phyloP scores from a whole-genome alignment of 148 eudicot species.

The Persicaria tinctoria region DNA sequence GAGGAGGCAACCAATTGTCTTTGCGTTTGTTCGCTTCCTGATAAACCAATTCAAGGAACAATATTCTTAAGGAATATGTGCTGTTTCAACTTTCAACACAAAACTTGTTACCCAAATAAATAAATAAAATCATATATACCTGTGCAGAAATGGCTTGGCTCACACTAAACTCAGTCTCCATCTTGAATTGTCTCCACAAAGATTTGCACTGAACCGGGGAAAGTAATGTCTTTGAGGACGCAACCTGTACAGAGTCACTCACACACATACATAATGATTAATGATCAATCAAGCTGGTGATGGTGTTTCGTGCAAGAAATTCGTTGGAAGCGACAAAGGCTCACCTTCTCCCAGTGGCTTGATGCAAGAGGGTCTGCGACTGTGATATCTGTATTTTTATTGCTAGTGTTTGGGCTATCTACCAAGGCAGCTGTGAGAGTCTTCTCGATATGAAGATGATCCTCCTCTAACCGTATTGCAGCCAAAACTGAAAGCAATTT shows the following conservation, averaged over 20 bases:
- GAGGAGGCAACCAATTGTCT: constrained; percentile 98
- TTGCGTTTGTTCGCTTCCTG: constrained; percentile 93
- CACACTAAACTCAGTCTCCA: constrained; percentile 91
- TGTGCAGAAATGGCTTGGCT: constrained; percentile 97
- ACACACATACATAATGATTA: too few species aligned
- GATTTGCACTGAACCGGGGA: constrained; percentile 97
- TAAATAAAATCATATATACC: constrained; percentile 34
- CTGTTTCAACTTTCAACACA: too few species aligned
- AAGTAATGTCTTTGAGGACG: constrained; percentile 74
- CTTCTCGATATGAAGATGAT: constrained; percentile 58
- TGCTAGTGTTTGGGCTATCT: constrained; percentile 32
- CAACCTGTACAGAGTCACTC: constrained; percentile 40
- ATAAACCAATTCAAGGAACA: background rate
- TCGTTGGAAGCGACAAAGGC: background rate
- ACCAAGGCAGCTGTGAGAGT: constrained; percentile 62
- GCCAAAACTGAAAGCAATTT: constrained; percentile 84
- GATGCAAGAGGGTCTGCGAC: constrained; percentile 76
- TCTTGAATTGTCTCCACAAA: constrained; percentile 87
- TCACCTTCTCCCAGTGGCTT: constrained; percentile 94
- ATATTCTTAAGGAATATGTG: background rate
- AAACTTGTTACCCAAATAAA: background rate
- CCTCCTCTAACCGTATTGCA: constrained; percentile 82
- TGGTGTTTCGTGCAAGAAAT: too few species aligned
- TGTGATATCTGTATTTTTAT: constrained; percentile 29
- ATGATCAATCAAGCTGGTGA: too few species aligned